phyloP scores from a whole-genome alignment of 768 basidiomycete genomes.

The Goffeauzyma gilvescens region DNA sequence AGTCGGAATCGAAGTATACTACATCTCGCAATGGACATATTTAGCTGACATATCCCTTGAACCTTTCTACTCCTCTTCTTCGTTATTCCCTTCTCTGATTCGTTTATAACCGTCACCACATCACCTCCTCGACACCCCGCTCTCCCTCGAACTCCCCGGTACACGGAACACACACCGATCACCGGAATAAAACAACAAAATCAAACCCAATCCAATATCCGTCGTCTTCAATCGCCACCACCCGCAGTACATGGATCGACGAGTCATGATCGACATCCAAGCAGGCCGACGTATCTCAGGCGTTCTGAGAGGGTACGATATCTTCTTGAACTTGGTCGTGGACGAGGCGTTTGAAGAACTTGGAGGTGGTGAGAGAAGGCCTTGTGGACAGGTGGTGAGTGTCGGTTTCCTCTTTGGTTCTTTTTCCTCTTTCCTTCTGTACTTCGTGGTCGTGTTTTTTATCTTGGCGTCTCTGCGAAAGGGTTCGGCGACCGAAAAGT shows the following conservation, averaged over 20 bases:
- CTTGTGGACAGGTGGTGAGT: constrained; percentile 79
- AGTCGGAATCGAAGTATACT: too few relatives aligned
- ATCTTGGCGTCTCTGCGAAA: too few relatives aligned
- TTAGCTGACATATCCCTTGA: too few relatives aligned
- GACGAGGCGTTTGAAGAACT: constrained; percentile 89
- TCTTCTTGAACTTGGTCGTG: constrained; percentile 93
- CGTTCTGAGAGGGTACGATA: constrained; percentile 84
- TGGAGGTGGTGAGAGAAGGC: constrained; percentile 68
- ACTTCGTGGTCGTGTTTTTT: not conserved
- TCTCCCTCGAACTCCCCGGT: not conserved
- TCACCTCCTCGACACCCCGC: not conserved
- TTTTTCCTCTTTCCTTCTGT: too few relatives aligned
- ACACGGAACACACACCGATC: not conserved
- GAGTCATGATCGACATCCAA: constrained; percentile 79
- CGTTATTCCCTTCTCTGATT: not conserved
- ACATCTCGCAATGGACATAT: too few relatives aligned
- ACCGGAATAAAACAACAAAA: not conserved
- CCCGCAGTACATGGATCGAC: constrained; percentile 93
- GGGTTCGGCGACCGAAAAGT: too few relatives aligned
- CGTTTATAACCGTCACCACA: not conserved
- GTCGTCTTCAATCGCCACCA: not conserved
- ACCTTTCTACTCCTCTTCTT: too few relatives aligned
- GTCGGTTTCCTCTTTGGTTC: too few relatives aligned
- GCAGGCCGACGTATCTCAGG: constrained; percentile 85
- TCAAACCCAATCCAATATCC: not conserved